Evolutionary conservation across 140 eudicot genomes (phyloP).

Genomic region (Flaveria floridana): DNA sequence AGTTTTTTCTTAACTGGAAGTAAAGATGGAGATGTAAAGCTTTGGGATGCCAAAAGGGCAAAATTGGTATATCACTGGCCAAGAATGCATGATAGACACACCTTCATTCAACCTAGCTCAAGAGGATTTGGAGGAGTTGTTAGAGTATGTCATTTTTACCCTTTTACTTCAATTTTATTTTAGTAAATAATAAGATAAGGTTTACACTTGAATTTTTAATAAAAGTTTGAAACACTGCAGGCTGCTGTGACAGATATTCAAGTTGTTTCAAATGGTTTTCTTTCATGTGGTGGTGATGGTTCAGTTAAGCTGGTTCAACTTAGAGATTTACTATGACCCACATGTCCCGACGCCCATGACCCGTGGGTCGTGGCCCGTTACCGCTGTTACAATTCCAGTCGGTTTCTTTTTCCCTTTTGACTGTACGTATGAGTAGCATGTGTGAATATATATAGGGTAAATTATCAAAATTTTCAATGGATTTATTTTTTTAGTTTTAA

Average conservation of each 20-base stretch:
- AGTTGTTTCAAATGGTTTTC: conserved; percentile 81
- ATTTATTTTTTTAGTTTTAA: background rate
- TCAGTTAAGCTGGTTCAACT: conserved; percentile 65
- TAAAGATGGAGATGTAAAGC: conserved; percentile 98
- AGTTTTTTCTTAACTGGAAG: conserved; percentile 91
- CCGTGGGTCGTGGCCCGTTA: background rate
- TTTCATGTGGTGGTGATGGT: conserved; percentile 96
- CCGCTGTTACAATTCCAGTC: background rate
- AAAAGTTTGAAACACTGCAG: conserved; percentile 48
- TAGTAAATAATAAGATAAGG: background rate
- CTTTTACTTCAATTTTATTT: background rate
- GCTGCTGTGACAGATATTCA: conserved; percentile 92
- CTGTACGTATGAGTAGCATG: background rate
- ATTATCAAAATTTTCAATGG: background rate
- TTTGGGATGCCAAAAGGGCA: conserved; percentile 94
- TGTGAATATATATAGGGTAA: background rate
- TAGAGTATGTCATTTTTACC: conserved; percentile 47
- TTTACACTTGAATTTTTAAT: conserved; percentile 19
- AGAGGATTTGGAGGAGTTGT: conserved; percentile 87
- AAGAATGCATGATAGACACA: conserved; percentile 84
- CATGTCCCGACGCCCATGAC: background rate
- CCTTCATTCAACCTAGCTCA: conserved; percentile 77
- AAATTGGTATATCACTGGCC: conserved; percentile 92
- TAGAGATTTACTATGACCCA: conserved; percentile 29
- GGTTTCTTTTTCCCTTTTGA: background rate